Percentiles rank a stretch among this genome's conserved stretches.
phyloP scores from a whole-genome alignment of 2,329 filamentous ascomycete genomes.

The Geosmithia putterillii region DNA sequence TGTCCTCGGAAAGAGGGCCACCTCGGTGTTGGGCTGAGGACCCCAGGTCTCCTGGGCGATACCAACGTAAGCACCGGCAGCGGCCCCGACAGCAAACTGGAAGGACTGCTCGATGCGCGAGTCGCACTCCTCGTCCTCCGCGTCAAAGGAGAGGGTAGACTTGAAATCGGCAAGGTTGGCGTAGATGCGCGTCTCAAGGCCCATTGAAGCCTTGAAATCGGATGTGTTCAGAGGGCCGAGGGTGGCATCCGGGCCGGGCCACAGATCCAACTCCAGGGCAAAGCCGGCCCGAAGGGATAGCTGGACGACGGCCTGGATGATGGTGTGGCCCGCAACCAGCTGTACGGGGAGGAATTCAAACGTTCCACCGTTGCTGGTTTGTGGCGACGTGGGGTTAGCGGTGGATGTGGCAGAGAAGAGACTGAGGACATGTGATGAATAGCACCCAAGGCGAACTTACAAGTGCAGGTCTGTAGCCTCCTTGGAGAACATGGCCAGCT shows the following conservation, averaged over 20 bases:
- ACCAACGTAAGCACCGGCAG: slow-evolving; percentile 37
- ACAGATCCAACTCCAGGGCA: slow-evolving; percentile 10
- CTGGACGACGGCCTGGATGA: slow-evolving; percentile 33
- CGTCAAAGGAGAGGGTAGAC: slow-evolving; percentile 30
- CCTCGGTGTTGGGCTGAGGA: slow-evolving; percentile 28
- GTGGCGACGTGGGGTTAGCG: background rate
- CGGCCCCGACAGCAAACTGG: slow-evolving; percentile 37
- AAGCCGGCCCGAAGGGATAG: slow-evolving; percentile 33
- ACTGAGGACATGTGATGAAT: background rate
- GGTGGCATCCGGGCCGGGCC: slow-evolving; percentile 4
- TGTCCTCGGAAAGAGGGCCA: slow-evolving; percentile 41
- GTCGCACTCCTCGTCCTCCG: slow-evolving; percentile 22
- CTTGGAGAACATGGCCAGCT: slow-evolving; percentile 35
- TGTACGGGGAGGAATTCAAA: slow-evolving; percentile 46
- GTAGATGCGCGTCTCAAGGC: slow-evolving; percentile 34
- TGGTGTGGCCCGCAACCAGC: slow-evolving; percentile 24
- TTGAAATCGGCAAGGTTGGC: slow-evolving; percentile 40
- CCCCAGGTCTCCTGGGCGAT: slow-evolving; percentile 34
- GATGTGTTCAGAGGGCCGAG: slow-evolving; percentile 7
- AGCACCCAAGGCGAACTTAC: too few relatives aligned
- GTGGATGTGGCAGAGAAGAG: too few relatives aligned
- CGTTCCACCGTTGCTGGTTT: slow-evolving; percentile 32
- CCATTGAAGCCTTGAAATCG: slow-evolving; percentile 19
- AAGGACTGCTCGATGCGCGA: slow-evolving; percentile 36
- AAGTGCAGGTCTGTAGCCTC: slow-evolving; percentile 33